Evolutionary conservation across 345 rosid genomes (phyloP).

Genomic region (Camelina hispida): DNA sequence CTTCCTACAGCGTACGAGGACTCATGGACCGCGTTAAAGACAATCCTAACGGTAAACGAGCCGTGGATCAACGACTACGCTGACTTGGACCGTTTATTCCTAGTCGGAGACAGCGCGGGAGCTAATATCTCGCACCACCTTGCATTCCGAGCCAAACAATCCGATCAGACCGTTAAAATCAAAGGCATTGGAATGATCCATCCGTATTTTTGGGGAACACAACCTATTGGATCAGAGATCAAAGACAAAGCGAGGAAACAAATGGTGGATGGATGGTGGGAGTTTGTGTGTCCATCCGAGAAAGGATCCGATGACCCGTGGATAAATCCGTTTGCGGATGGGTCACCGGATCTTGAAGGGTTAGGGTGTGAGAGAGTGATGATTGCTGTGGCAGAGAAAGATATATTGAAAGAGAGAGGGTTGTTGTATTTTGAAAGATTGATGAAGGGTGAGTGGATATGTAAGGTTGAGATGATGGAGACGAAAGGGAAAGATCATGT

Average conservation of each 20-base stretch:
- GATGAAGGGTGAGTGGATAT: conserved; percentile 61
- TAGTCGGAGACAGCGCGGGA: conserved; percentile 81
- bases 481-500: conserved; percentile 70
- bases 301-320: conserved; percentile 77
- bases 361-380: conserved; percentile 61
- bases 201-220: conserved; percentile 72
- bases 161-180: conserved; percentile 43
- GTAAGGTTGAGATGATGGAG: conserved; percentile 60
- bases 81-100: conserved; percentile 51
- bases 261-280: conserved; percentile 87
- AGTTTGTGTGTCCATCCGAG: conserved; percentile 64
- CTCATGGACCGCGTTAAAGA: conserved; percentile 66
- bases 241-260: conserved; percentile 50
- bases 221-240: conserved; percentile 65
- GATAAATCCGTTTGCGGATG: conserved; percentile 73
- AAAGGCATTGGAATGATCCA: conserved; percentile 70
- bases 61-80: conserved; percentile 63
- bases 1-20: conserved; percentile 77
- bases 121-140: conserved; percentile 75
- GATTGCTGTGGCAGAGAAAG: conserved; percentile 65
- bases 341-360: conserved; percentile 50
- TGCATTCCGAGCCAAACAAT: conserved; percentile 47
- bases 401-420: conserved; percentile 67
- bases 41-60: conserved; percentile 53
- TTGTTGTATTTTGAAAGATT: conserved; percentile 55